These are phyloP conservation scores for Adenanthera pavonina DNA, from an alignment of 306 rosid species.

Conservation along the genomic window DNA sequence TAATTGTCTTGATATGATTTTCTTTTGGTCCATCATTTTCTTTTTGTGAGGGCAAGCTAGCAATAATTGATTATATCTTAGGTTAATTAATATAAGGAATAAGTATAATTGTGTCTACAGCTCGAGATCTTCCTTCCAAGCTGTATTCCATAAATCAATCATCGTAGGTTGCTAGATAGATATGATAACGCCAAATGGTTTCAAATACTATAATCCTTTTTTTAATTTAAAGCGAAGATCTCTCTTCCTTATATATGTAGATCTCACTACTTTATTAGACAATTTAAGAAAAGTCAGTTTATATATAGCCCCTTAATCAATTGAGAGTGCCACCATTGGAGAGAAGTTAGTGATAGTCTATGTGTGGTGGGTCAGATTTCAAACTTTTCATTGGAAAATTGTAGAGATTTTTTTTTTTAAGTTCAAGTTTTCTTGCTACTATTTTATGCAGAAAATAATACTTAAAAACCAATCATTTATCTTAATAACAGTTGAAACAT, in stretches of 20 bases:
- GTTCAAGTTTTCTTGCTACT: not conserved
- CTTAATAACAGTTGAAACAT: not conserved
- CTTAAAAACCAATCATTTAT: not conserved
- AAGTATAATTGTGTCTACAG: constrained; percentile 40
- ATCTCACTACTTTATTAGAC: constrained; percentile 37
- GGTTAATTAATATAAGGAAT: constrained; percentile 33
- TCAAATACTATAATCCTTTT: constrained; percentile 43
- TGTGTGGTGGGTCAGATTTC: constrained; percentile 15
- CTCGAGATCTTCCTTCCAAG: constrained; percentile 45
- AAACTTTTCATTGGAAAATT: not conserved
- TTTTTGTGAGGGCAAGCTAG: constrained; percentile 31
- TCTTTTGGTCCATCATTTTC: not conserved
- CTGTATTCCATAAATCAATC: constrained; percentile 49
- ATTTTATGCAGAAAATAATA: no score
- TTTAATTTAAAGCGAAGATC: constrained; percentile 33
- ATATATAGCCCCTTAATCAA: constrained; percentile 32
- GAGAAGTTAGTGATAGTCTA: not conserved
- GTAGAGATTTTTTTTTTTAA: not conserved
- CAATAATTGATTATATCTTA: constrained; percentile 60
- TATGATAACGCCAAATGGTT: constrained; percentile 47
- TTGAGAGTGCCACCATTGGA: constrained; percentile 21
- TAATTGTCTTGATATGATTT: not conserved
- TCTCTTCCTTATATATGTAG: constrained; percentile 28
- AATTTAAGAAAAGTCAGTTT: constrained; percentile 32
- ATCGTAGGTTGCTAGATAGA: constrained; percentile 50